Base-by-base conservation (phyloP, 2,329 filamentous ascomycete species). In the Hymenoscyphus salicellus region DNA sequence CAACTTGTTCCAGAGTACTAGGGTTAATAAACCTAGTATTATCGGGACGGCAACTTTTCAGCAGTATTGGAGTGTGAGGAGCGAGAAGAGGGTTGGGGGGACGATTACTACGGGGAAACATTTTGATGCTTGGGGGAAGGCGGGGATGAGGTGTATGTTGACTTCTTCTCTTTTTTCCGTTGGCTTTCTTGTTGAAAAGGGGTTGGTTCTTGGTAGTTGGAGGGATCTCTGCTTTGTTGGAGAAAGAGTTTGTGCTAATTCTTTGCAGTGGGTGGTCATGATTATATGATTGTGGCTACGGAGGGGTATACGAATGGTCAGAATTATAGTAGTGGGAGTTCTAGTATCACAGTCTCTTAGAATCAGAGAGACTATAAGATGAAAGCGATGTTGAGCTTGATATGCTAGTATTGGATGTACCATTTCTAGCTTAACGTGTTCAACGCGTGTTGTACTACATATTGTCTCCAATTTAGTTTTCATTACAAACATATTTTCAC, bases 11-110 rank as follows among this genome's bases (percentile, higher is more conserved):
- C 69, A 71, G 14, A 75, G 77, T 63, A 78, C 79, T 71, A 61
- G 66, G 57, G 65, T 67, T 63, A 78, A 78, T 67, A 67, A 59
- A 33, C 62, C 62, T 52, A 52, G 79, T 86, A 83, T 77, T 83
- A 80, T 17, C 71, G 82, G 82, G 46, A 83, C 79, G 46, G 64
- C 68, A 55, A 83, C 80, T 63, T 83, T 84, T 72, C 75, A 80
- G 72, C 82, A 84, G 76, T 84, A 79, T 75, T 83, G 79, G 81
- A 81, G 79, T 20, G 79, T 85, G 28, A 79, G 83, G 65, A 74
- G 76, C 66, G 76, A 69, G 64, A 83, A 84, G 78, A 78, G 83
- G 58, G 77, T 77, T 36, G 76, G 78, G 61, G 84, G 83, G 2
- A 81, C 79, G 8, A 79, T 86, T 66, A 82, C 79, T 43, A 77